Base-by-base conservation (phyloP, 2,329 filamentous ascomycete species). In the Cladosporium oxysporum region DNA sequence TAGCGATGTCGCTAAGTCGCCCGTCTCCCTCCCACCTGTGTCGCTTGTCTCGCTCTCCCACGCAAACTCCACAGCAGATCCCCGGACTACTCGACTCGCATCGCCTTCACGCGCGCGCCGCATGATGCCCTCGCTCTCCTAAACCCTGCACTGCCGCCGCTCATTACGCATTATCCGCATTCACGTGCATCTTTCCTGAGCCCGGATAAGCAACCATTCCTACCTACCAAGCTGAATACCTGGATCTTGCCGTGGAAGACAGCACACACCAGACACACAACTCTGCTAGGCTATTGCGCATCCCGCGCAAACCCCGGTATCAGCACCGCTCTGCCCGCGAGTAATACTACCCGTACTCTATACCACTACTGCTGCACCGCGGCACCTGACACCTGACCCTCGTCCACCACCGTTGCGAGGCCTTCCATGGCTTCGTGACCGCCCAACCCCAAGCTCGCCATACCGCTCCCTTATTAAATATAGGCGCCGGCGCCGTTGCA, bases 381-480 rank as follows among this genome's bases (percentile, higher is more conserved):
- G 31, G 35, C 35, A 47, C 61, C 41, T 47, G n/a, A 55, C 61
- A 63, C 31, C 61, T 63, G 61, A 63, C 61, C 61, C 35, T 47
- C 61, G 50, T 28, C 44, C 50, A 47, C 61, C 33, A 16, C 31
- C 61, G 41, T n/a, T 11, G n/a, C 37, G 58, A 33, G 29, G n/a
- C 41, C n/a, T 11, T 47, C 41, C 29, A 53, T 52, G 59, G 29
- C 28, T n/a, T 55, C 33, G 61, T 63, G 61, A 63, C 61, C 61
- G 61, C 61, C 50, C 41, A 23, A 21, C 21, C 41, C n/a, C 28
- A 35, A 57, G 50, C 50, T 26, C 26, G n/a, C 35, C 55, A 55
- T 44, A 63, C 50, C 50, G 49, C 50, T 50, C 21, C 16, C n/a
- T 49, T 1, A 35, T 35, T 55, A 57, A 55, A 28, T 37, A 62